Conservation (phyloP, 2,329 filamentous ascomycete species). For the Fusarium sp. region DNA sequence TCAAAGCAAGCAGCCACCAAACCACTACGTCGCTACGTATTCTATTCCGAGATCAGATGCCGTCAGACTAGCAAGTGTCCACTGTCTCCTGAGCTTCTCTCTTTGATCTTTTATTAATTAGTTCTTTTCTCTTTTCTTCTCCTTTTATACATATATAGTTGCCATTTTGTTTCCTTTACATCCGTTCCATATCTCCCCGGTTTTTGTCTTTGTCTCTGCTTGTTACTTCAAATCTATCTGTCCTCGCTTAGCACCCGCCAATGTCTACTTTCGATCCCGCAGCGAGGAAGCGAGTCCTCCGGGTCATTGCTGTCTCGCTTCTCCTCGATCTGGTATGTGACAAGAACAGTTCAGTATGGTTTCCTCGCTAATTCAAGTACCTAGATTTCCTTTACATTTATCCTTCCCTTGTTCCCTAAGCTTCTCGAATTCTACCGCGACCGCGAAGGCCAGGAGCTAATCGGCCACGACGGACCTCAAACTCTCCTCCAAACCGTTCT, state of each 20-base stretch:
- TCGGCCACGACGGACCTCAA: conserved; percentile 54
- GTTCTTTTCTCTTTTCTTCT: background rate
- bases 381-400: conserved; percentile 98
- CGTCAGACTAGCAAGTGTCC: conserved; percentile 34
- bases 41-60: conserved; percentile 20
- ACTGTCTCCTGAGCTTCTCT: conserved; percentile 30
- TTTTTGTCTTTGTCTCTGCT: background rate
- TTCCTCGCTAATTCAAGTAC: conserved; percentile 5
- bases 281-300: conserved; percentile 81
- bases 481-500: conserved; percentile 83
- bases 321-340: conserved; percentile 81
- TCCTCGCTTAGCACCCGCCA: conserved; percentile 14
- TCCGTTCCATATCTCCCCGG: background rate
- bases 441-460: conserved; percentile 69
- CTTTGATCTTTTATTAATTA: background rate
- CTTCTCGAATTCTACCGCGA: conserved; percentile 96
- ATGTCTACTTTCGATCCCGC: conserved; percentile 60
- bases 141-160: background rate
- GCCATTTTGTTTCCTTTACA: background rate
- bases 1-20: conserved; percentile 30
- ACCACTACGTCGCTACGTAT: conserved; percentile 24
- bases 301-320: conserved; percentile 87
- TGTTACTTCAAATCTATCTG: background rate
- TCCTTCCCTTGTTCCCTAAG: conserved; percentile 93
- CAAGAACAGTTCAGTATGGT: background rate